These are phyloP conservation scores for Neofusicoccum cordaticola DNA, from an alignment of 2,329 filamentous ascomycete species.

Conservation along the genomic window DNA sequence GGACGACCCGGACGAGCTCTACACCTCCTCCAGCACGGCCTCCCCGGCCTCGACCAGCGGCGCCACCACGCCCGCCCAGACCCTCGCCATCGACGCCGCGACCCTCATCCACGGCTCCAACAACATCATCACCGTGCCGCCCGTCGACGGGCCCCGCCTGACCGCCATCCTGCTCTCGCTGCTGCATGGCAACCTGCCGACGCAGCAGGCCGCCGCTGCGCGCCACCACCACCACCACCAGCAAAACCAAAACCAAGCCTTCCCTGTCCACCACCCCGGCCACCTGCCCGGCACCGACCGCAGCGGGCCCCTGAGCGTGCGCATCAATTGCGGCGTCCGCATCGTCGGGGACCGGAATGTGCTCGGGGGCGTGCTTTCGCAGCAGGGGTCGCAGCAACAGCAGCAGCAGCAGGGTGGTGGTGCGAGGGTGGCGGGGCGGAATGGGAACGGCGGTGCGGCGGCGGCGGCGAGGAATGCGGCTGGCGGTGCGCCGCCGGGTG, in stretches of 20 bases:
- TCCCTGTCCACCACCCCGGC: background rate
- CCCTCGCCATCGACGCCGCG: constrained; percentile 49
- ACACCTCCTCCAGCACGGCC: background rate
- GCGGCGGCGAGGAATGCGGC: background rate
- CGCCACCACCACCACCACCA: constrained; percentile 1
- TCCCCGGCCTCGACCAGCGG: background rate
- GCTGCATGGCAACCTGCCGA: constrained; percentile 37
- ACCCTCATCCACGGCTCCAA: constrained; percentile 47
- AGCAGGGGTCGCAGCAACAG: background rate
- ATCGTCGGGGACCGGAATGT: constrained; percentile 47
- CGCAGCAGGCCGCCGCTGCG: background rate
- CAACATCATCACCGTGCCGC: constrained; percentile 49
- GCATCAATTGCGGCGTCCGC: constrained; percentile 16
- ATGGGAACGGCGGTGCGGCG: background rate
- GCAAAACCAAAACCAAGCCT: background rate
- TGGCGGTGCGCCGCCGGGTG: background rate
- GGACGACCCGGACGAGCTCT: background rate
- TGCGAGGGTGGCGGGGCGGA: background rate
- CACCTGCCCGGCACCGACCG: background rate
- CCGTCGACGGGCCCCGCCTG: constrained; percentile 43
- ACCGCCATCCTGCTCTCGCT: constrained; percentile 47
- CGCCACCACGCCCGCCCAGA: constrained; percentile 20
- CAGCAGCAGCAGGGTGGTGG: background rate
- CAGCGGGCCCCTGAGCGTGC: constrained; percentile 7
- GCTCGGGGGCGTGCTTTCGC: background rate